Evolutionary conservation across 108 stramenopile genomes (phyloP).

Genomic region (Cyclotella sp.): DNA sequence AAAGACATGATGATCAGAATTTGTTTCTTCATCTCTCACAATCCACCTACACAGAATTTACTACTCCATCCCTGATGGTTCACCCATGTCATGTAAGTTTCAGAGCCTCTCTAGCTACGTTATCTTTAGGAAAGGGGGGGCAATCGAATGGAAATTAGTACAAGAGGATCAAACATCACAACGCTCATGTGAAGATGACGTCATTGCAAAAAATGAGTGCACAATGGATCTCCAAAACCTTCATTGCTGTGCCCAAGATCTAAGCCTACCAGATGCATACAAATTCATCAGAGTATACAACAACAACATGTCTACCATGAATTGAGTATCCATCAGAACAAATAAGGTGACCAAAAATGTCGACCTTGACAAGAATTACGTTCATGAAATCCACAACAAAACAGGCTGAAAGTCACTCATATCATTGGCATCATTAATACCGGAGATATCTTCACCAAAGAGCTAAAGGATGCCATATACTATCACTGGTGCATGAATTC

Average conservation of each 20-base stretch:
- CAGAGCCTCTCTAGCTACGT: not conserved
- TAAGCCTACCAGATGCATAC: not conserved
- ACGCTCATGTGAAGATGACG: not conserved
- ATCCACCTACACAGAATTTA: slow-evolving; percentile 22
- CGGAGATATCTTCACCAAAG: not conserved
- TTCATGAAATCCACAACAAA: not conserved
- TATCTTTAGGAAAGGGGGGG: slow-evolving; percentile 7
- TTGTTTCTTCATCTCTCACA: slow-evolving; percentile 29
- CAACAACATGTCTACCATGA: not conserved
- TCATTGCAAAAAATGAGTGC: slow-evolving; percentile 7
- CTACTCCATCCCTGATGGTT: not conserved
- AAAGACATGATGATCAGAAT: not conserved
- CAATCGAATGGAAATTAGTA: not conserved
- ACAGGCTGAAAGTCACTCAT: not conserved
- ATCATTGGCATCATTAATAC: not conserved
- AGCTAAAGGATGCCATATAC: not conserved
- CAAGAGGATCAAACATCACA: not conserved
- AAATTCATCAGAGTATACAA: not conserved
- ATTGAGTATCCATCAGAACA: not conserved
- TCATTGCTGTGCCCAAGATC: not conserved
- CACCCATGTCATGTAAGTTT: not conserved
- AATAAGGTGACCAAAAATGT: slow-evolving; percentile 16
- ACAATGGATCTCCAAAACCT: too few species aligned
- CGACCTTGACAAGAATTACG: slow-evolving; percentile 7
- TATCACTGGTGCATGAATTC: not conserved